Base-by-base conservation (phyloP, 2,329 filamentous ascomycete genomes). In the Xylaria sp. region DNA sequence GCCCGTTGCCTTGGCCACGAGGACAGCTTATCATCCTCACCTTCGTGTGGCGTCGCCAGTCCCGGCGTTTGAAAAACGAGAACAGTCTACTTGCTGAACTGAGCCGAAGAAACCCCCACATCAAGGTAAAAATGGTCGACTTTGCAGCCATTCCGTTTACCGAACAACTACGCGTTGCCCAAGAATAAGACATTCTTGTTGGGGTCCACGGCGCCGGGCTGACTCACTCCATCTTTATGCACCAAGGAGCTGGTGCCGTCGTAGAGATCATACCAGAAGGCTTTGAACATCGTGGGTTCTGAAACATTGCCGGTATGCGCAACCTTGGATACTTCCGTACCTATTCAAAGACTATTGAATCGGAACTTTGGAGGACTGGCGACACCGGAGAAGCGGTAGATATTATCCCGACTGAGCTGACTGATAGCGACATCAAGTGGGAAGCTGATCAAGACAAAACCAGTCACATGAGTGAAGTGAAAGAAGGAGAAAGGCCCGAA, bases 131-230 rank as follows among this genome's bases (percentile, higher is more conserved):
- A 14, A 67, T 73, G 8, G 65, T 81, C 19, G 77, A 80, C 65
- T 78, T 81, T 60, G 75, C 74, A 0, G 58, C 67, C n/a, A 59
- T 79, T n/a, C 55, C 77, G 6, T 74, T 82, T 43, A 37, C 54
- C 0, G 71, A 78, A 35, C 79, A 81, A 67, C 45, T 81, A 4
- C 57, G 64, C 8, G 38, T 78, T 1, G 70, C 74, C 9, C 74
- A 71, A 14, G 68, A 70, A 25, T 80, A 79, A 1, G 78, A 81
- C 60, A 65, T 81, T 15, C 71, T 82, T 8, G 74, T 80, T 5
- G 79, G 79, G 31, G 75, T 79, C 1, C 79, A 82, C 67, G 80
- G 80, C 43, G 78, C 79, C 0, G 79, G 78, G 0, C 69, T 82
- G 15, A 78, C 79, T 4, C 78, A 81, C 62, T 66, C 68, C 1